Percentiles rank a stretch among this genome's conserved stretches.
These are phyloP conservation scores for Bolboschoenus planiculmis DNA, from an alignment of 176 grass and related monocot genomes.

Conservation along the genomic window DNA sequence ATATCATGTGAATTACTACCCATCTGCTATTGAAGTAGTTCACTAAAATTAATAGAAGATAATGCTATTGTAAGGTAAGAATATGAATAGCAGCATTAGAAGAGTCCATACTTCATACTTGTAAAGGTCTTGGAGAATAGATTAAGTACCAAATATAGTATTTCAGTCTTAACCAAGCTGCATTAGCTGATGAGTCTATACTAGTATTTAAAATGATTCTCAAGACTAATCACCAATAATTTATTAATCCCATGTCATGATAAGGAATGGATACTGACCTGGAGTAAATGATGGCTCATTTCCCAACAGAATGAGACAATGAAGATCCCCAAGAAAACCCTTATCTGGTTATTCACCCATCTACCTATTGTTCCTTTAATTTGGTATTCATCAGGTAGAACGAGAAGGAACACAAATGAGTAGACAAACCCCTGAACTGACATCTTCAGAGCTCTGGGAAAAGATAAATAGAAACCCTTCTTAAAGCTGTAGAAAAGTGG, in stretches of 20 bases:
- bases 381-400: conserved; percentile 57
- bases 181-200: background rate
- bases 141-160: background rate
- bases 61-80: background rate
- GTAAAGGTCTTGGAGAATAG: background rate
- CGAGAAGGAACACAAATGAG: conserved; percentile 36
- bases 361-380: conserved; percentile 39
- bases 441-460: conserved; percentile 63
- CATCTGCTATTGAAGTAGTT: conserved; percentile 1
- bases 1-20: background rate
- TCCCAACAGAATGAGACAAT: conserved; percentile 75
- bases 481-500: conserved; percentile 96
- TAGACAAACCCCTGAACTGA: conserved; percentile 46
- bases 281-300: conserved; percentile 79
- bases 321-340: conserved; percentile 35
- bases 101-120: background rate
- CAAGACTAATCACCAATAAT: background rate
- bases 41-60: background rate
- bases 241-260: background rate
- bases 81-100: background rate
- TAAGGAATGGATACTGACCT: conserved; percentile 39
- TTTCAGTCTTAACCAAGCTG: background rate
- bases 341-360: conserved; percentile 46
- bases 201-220: background rate
- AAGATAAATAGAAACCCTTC: conserved; percentile 58